Conservation (phyloP, 2,329 filamentous ascomycete genomes). For the Diaporthe sp. region DNA sequence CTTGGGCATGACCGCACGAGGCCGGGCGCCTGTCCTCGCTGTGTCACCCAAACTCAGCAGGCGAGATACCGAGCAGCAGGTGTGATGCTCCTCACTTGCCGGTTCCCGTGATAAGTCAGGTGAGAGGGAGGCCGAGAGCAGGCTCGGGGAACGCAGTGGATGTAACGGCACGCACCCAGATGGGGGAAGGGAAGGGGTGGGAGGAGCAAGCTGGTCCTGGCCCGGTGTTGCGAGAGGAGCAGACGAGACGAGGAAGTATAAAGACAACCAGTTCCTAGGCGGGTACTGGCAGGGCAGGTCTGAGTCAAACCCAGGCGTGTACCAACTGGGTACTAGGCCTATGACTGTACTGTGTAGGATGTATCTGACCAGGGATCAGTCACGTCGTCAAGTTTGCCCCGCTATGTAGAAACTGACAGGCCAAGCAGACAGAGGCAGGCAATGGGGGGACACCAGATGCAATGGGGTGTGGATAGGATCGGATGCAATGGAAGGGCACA, state of each 20-base stretch:
- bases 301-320: slow-evolving; percentile 31
- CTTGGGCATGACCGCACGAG: slow-evolving; percentile 65
- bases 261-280: slow-evolving; percentile 18
- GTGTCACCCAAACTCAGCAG: not conserved
- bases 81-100: slow-evolving; percentile 1
- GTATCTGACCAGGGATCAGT: slow-evolving; percentile 19
- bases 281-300: slow-evolving; percentile 36
- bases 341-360: not conserved
- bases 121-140: slow-evolving; percentile 12
- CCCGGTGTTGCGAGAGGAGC: slow-evolving; percentile 1
- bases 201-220: not conserved
- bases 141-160: slow-evolving; percentile 22
- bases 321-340: not conserved
- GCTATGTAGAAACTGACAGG: not conserved
- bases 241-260: slow-evolving; percentile 21
- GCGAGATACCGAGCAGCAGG: slow-evolving; percentile 10
- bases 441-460: not conserved
- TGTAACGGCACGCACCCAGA: not conserved
- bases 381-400: slow-evolving; percentile 31
- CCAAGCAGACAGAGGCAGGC: not conserved
- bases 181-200: not conserved
- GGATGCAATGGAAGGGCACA: not conserved
- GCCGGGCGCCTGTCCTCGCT: not conserved
- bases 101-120: slow-evolving; percentile 26
- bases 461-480: not conserved